These are phyloP conservation scores for Podosphaera fusca DNA, from an alignment of 2,329 filamentous ascomycete species.

Conservation along the genomic window DNA sequence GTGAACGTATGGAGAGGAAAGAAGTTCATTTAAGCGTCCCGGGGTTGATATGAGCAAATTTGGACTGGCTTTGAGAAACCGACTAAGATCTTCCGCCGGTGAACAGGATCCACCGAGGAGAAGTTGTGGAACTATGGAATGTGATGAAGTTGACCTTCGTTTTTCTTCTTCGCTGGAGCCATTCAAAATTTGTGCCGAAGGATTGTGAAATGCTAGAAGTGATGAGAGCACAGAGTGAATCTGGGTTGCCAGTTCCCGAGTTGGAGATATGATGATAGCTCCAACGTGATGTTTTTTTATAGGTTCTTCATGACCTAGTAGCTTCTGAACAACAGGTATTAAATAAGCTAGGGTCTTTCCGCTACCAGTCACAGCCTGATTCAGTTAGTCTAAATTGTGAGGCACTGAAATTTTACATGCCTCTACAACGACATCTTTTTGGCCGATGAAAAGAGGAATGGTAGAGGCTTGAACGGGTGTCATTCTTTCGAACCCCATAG, in stretches of 20 bases:
- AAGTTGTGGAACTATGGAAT: slow-evolving; percentile 59
- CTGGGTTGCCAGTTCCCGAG: slow-evolving; percentile 74
- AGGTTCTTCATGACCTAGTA: slow-evolving; percentile 58
- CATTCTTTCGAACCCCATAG: slow-evolving; percentile 70
- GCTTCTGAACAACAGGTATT: slow-evolving; percentile 60
- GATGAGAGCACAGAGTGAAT: slow-evolving; percentile 63
- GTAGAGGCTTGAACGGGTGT: slow-evolving; percentile 89
- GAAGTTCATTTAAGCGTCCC: slow-evolving; percentile 66
- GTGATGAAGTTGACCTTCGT: slow-evolving; percentile 20
- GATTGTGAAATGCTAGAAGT: slow-evolving; percentile 59
- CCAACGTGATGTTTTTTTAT: slow-evolving; percentile 77
- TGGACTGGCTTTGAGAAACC: slow-evolving; percentile 62
- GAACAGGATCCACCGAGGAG: slow-evolving; percentile 66
- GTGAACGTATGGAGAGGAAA: slow-evolving; percentile 70
- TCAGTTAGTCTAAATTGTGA: slow-evolving; percentile 2
- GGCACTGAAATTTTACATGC: slow-evolving; percentile 16
- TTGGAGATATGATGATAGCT: slow-evolving; percentile 81
- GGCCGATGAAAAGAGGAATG: slow-evolving; percentile 66
- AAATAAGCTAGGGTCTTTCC: slow-evolving; percentile 77
- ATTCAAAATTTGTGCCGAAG: slow-evolving; percentile 44
- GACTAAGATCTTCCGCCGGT: slow-evolving; percentile 63
- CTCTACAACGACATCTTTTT: slow-evolving; percentile 85
- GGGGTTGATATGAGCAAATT: slow-evolving; percentile 84
- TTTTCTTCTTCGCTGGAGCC: slow-evolving; percentile 32
- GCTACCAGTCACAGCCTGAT: slow-evolving; percentile 62